Evolutionary conservation across 2,329 filamentous ascomycete genomes (phyloP).

Genomic region (Aphanoascus verrucosus): DNA sequence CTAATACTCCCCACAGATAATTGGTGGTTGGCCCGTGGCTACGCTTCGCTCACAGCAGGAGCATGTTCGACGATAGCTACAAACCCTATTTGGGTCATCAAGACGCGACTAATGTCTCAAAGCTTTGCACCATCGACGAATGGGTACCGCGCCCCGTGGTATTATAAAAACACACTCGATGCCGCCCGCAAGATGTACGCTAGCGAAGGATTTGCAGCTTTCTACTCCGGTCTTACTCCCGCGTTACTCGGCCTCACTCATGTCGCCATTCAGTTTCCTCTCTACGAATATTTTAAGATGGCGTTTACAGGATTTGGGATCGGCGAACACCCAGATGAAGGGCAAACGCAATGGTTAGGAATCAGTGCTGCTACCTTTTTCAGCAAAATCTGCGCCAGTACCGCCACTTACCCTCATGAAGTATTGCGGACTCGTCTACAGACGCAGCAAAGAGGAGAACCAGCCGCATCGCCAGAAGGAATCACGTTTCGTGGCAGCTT

Average conservation of each 20-base stretch:
- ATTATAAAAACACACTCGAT: constrained; percentile 81
- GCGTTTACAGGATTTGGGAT: constrained; percentile 83
- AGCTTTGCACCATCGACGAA: constrained; percentile 39
- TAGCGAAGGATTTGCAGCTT: constrained; percentile 75
- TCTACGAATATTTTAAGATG: constrained; percentile 88
- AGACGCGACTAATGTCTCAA: constrained; percentile 96
- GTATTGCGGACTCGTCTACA: constrained; percentile 88
- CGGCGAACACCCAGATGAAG: constrained; percentile 54
- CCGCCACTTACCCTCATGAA: constrained; percentile 93
- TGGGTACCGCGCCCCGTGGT: constrained; percentile 54
- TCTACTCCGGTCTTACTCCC: constrained; percentile 90
- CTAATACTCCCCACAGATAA: constrained; percentile 46
- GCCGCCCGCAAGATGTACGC: constrained; percentile 93
- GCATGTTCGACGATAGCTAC: constrained; percentile 88
- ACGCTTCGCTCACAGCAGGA: constrained; percentile 82
- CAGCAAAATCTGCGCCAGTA: constrained; percentile 89
- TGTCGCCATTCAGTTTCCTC: constrained; percentile 92
- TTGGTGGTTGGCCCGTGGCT: constrained; percentile 67
- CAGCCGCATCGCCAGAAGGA: constrained; percentile 39
- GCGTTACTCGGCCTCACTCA: constrained; percentile 86
- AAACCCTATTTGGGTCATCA: constrained; percentile 99
- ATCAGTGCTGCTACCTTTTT: constrained; percentile 81
- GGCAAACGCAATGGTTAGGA: constrained; percentile 65
- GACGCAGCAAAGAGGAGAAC: constrained; percentile 67
- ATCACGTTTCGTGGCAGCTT: constrained; percentile 38